phyloP scores from a whole-genome alignment of 2,329 filamentous ascomycete genomes.

The Exophiala oligosperma region DNA sequence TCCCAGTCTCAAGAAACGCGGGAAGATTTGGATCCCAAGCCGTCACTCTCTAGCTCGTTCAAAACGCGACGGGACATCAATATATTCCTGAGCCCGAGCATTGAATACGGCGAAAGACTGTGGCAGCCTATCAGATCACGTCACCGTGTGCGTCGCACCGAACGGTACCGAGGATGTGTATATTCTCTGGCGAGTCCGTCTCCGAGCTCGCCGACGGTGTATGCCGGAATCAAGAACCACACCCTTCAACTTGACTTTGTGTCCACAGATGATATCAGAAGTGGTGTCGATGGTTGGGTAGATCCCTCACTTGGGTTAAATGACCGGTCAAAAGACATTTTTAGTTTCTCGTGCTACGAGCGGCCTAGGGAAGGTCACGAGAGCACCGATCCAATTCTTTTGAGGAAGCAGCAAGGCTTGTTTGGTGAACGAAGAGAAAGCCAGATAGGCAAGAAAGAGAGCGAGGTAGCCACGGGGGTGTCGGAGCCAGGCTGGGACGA shows the following conservation, averaged over 20 bases:
- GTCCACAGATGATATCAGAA: constrained; percentile 43
- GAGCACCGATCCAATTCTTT: constrained; percentile 27
- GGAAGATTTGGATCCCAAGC: too few relatives aligned
- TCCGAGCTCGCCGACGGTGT: constrained; percentile 46
- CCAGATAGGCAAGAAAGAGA: neutral
- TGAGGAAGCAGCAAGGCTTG: constrained; percentile 25
- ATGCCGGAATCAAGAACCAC: constrained; percentile 44
- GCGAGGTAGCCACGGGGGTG: neutral
- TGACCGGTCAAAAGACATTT: constrained; percentile 18
- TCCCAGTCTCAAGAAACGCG: neutral
- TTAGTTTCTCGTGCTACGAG: constrained; percentile 46
- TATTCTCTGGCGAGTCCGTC: constrained; percentile 48
- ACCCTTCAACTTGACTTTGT: constrained; percentile 46
- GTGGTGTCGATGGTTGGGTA: neutral
- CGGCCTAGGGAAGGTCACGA: constrained; percentile 36
- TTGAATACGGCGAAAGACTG: constrained; percentile 15
- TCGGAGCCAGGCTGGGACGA: neutral
- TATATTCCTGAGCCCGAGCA: constrained; percentile 41
- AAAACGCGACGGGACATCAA: constrained; percentile 38
- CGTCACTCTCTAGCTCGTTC: neutral
- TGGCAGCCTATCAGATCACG: constrained; percentile 23
- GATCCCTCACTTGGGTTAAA: constrained; percentile 3
- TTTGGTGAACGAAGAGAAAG: neutral
- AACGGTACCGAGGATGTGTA: constrained; percentile 44
- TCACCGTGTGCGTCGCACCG: constrained; percentile 8